These are phyloP conservation scores for Solanum hybrid DNA, from an alignment of 305 asterid species.

Conservation along the genomic window DNA sequence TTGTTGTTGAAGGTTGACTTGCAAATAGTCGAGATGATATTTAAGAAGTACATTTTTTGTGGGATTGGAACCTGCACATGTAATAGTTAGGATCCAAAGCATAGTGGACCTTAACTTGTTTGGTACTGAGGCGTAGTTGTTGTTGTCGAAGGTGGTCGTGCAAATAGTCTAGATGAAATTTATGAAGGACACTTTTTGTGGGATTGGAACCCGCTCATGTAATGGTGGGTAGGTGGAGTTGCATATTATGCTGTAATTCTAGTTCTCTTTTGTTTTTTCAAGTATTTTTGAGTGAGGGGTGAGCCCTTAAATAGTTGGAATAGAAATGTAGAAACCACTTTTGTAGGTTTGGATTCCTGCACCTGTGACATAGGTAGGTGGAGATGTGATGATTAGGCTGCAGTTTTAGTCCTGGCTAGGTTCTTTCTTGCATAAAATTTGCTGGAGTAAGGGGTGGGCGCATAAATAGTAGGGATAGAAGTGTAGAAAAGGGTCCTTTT, in stretches of 20 bases:
- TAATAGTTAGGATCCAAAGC: neutral
- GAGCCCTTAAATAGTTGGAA: neutral
- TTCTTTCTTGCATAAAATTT: neutral
- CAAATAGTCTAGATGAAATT: neutral
- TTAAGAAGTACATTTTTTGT: neutral
- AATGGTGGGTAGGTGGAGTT: neutral
- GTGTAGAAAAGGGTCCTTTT: neutral
- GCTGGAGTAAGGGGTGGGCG: neutral
- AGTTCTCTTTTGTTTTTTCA: neutral
- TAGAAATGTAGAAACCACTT: neutral
- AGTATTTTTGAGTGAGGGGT: neutral
- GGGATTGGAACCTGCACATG: neutral
- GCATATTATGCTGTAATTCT: neutral
- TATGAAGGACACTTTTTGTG: neutral
- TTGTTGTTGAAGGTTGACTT: neutral
- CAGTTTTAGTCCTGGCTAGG: neutral
- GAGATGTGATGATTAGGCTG: neutral
- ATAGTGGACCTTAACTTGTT: neutral
- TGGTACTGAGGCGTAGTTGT: neutral
- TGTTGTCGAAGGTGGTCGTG: neutral
- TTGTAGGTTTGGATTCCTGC: neutral
- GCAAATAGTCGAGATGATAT: neutral
- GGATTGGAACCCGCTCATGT: neutral
- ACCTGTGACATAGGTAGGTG: neutral
- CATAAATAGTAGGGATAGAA: neutral